Evolutionary conservation across 2,329 filamentous ascomycete genomes (phyloP), one percentile per base, ranked within the genome.

Genomic region (Rhinocladiella similis): DNA sequence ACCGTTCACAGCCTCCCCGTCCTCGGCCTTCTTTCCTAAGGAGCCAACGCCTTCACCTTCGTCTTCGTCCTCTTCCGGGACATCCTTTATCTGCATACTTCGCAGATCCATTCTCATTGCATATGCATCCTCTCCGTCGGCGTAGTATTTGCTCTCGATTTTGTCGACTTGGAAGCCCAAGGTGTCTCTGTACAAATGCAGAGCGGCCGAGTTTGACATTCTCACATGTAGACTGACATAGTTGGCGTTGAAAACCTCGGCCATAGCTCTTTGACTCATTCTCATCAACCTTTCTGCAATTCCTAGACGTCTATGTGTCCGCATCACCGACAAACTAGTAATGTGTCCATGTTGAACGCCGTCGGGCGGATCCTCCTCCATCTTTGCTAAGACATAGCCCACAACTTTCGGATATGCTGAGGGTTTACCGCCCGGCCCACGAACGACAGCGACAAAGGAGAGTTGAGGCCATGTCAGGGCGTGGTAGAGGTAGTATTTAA

Each of bases 401-500:
- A 99, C 94, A 59, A 99, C 96, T 76, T 97, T 96, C 65, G 94
- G 94, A 68, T 95, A 94, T 73, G 95, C 89, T 74, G 93, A 89
- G 46, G 87, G 86, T 1, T 86, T 83, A 72, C 88, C 87, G 35
- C 89, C 83, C 5, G 56, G 50, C 18, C 88, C 89, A 56, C 92
- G 87, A 74, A 97, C 93, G 67, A 99, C 91, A 66, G 94, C 94
- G 55, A 99, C 93, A 75, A 92, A 97, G 75, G 88, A 93, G 64
- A 99, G 85, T 77, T 97, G 93, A 45, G 94, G 94, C 94, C 94
- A 99, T 67, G 91, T 96, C 65, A 97, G 86, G 14, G 93, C 92
- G 77, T 99, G 94, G 83, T 99, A 99, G 70, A 99, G 86, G 80
- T 99, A 99, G 83, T 99, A 99, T 83, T 99, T 99, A 77, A 96